Base-by-base conservation (phyloP, 129 eudicot genomes). In the Tagetes patula region DNA sequence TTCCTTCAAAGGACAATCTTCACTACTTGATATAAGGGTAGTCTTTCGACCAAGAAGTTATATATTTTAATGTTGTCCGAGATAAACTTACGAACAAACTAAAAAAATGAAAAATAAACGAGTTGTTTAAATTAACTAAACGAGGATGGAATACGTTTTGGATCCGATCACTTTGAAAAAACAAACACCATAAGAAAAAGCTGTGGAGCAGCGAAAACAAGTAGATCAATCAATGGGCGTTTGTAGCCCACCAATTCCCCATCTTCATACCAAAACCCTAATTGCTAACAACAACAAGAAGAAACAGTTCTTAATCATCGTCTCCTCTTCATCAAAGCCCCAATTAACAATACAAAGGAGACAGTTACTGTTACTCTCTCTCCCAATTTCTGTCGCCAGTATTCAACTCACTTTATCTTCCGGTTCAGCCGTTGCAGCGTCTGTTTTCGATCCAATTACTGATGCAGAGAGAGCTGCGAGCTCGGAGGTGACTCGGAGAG, bases 381-480 rank as follows among this genome's bases (percentile, higher is more conserved):
- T 77, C 31, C 88, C 88, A 46, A 55, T 77, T 20, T 80, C 74
- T 1, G 13, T 67, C 42, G 34, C 82, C 13, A 33, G 45, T 7
- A 20, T 73, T 62, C 49, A 53, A 3, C 66, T 65, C 38, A 43
- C 34, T 39, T 38, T 20, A 49, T 49, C 43, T 14, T 72, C 48
- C 4, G 62, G 68, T 27, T 69, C 78, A 27, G 82, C 80, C 5
- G 61, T 47, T 52, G 58, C 80, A 5, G 69, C 78, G 3, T 38
- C 45, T 14, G 4, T 78, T 50, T 81, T 77, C 76, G 85, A 84
- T 36, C 85, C 83, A 0, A 49, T 81, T 37, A 77, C 75, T 34
- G 70, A 77, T 1, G 81, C 85, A 0, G 85, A 84, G 73, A 77
- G 74, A 78, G 76, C 84, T 42, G 88, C 85, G 5, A 81, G 88